Evolutionary conservation across 495 filamentous ascomycete genomes (phyloP), one percentile per base, ranked within the genome.

Genomic region (Wilcoxina mikolae): DNA sequence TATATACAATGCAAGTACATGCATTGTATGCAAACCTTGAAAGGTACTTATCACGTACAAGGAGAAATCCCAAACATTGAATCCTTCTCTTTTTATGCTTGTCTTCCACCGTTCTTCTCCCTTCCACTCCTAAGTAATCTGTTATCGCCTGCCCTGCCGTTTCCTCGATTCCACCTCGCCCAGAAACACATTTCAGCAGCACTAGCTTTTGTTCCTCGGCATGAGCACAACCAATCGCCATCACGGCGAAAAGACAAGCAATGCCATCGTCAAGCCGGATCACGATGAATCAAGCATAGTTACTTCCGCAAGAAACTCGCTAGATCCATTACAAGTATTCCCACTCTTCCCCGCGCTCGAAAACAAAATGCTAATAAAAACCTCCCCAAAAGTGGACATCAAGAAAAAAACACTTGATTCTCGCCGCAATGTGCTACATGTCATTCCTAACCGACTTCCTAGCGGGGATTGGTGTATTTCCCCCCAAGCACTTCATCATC

Each of bases 371-470:
- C 35, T 39, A 39, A 39, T 39, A 39, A 15, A 12, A 15, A 39
- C 20, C 12, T 39, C 31, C 31, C 31, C 7, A 35, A 35, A 17
- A 62, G 60, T 62, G 60, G 60, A 42, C 55, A 18, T 54, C 53
- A 46, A 54, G 31, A 12, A 62, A 58, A 39, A 62, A 62, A 43
- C 49, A 62, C 51, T 22, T 61, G 20, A 24, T 54, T 1, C 59
- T 62, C 1, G 29, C 24, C 20, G 45, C 46, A 31, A 58, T 62
- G 24, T 64, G 60, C 15, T 64, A 62, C 38, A 64, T 64, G 60
- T 45, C 59, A 15, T 62, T 64, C 33, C 53, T 64, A 47, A 64
- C 60, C 0, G 59, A 64, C 42, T 64, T 64, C 27, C 46, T 64
- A 3, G 44, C 60, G 4, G 59, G 56, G 24, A 59, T 59, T 24